Evolutionary conservation across 257 asterid species (phyloP).

Genomic region (Solanum okadae): DNA sequence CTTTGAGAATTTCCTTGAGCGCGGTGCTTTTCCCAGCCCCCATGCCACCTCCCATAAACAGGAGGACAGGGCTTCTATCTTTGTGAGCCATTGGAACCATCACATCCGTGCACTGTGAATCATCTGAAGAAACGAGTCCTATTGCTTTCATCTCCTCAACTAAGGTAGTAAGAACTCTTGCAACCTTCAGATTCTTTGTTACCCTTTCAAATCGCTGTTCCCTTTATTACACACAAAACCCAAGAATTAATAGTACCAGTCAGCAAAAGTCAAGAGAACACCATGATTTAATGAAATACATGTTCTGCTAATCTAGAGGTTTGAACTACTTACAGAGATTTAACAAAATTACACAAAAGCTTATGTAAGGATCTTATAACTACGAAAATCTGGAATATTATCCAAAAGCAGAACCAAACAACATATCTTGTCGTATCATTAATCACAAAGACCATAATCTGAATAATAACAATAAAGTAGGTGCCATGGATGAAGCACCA

Average conservation of each 20-base stretch:
- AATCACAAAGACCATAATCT: not conserved
- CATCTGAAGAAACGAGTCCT: conserved; percentile 10
- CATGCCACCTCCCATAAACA: conserved; percentile 17
- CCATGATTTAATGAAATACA: not conserved
- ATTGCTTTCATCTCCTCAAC: conserved; percentile 20
- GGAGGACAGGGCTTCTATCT: conserved; percentile 18
- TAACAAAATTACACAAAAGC: not conserved
- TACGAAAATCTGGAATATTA: not conserved
- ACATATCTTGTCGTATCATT: not conserved
- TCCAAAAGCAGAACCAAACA: not conserved
- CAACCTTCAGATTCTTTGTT: conserved; percentile 64
- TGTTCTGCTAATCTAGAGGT: not conserved
- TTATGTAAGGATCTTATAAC: not conserved
- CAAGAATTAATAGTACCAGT: not conserved
- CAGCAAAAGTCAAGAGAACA: not conserved
- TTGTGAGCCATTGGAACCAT: conserved; percentile 19
- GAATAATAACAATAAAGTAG: not conserved
- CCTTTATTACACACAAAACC: conserved; percentile 31
- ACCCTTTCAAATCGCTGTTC: conserved; percentile 90
- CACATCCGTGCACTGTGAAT: conserved; percentile 12
- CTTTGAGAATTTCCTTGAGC: conserved; percentile 17
- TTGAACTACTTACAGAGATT: not conserved
- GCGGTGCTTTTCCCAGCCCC: conserved; percentile 17
- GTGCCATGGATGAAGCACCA: not conserved
- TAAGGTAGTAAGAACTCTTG: conserved; percentile 8